Evolutionary conservation across 73 alveolate genomes (phyloP).

Genomic region (Diophrys sp.): DNA sequence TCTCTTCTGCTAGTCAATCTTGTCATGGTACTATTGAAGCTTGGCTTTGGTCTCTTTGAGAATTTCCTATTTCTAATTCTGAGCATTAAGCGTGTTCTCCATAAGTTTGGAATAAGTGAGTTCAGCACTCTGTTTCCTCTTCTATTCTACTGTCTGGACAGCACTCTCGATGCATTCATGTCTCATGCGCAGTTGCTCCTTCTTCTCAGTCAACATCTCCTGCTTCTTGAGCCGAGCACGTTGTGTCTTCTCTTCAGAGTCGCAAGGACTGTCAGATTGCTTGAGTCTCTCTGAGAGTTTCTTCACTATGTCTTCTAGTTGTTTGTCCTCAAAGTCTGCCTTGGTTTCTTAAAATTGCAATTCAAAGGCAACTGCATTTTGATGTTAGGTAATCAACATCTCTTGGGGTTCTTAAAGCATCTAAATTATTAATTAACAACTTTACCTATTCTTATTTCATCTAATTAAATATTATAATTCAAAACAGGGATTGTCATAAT

Average conservation of each 20-base stretch:
- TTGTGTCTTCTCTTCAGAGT: neutral
- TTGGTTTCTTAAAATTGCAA: too few relatives aligned
- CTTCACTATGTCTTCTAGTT: too few relatives aligned
- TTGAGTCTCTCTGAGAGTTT: too few relatives aligned
- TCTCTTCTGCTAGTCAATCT: neutral
- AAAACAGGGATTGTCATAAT: too few relatives aligned
- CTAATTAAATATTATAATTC: too few relatives aligned
- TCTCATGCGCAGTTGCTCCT: neutral
- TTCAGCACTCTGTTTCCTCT: neutral
- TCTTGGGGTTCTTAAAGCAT: too few relatives aligned
- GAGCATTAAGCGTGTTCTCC: neutral
- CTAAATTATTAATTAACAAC: too few relatives aligned
- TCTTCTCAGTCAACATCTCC: neutral
- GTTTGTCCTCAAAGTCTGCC: too few relatives aligned
- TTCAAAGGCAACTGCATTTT: too few relatives aligned
- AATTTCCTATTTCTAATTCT: neutral
- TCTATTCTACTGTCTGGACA: neutral
- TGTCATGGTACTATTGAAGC: neutral
- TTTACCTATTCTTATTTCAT: too few relatives aligned
- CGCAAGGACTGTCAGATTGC: neutral
- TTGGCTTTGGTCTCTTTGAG: neutral
- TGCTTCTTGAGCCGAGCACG: neutral
- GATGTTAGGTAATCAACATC: too few relatives aligned
- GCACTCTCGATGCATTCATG: neutral
- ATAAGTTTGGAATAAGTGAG: neutral